These are phyloP conservation scores for Saccharomycopsis selenospora DNA, from an alignment of 805 yeast species.

Conservation along the genomic window DNA sequence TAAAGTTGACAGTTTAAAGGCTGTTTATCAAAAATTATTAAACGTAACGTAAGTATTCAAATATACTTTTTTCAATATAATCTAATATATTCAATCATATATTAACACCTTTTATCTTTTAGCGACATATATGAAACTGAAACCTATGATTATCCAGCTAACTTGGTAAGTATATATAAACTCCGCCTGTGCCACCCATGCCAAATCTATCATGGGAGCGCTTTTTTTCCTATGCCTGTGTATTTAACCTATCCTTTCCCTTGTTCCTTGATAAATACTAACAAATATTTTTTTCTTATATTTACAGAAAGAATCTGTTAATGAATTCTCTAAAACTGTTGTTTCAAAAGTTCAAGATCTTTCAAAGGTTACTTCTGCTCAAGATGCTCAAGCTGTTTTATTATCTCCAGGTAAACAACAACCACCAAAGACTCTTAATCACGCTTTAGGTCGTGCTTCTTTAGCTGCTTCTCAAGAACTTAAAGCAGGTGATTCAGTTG, in stretches of 20 bases:
- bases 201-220: too few relatives aligned
- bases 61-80: not conserved
- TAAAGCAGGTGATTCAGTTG: constrained; percentile 4
- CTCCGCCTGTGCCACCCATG: not conserved
- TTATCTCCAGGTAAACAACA: constrained; percentile 41
- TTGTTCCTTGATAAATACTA: not conserved
- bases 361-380: constrained; percentile 64
- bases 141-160: constrained; percentile 77
- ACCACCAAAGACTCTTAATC: constrained; percentile 74
- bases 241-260: too few relatives aligned
- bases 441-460: constrained; percentile 74
- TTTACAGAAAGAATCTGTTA: constrained; percentile 54
- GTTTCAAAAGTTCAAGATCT: constrained; percentile 57
- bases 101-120: not conserved
- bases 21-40: constrained; percentile 52
- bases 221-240: too few relatives aligned
- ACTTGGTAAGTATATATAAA: constrained; percentile 30
- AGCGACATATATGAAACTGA: constrained; percentile 54
- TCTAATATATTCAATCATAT: not conserved
- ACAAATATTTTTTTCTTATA: not conserved
- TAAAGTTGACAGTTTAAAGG: constrained; percentile 64
- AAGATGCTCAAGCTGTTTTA: constrained; percentile 76
- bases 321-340: constrained; percentile 61
- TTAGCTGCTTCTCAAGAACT: constrained; percentile 30
- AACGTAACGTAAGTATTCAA: constrained; percentile 34